Base-by-base conservation (phyloP, 179 eudicot species). In the Spinacia oleracea region DNA sequence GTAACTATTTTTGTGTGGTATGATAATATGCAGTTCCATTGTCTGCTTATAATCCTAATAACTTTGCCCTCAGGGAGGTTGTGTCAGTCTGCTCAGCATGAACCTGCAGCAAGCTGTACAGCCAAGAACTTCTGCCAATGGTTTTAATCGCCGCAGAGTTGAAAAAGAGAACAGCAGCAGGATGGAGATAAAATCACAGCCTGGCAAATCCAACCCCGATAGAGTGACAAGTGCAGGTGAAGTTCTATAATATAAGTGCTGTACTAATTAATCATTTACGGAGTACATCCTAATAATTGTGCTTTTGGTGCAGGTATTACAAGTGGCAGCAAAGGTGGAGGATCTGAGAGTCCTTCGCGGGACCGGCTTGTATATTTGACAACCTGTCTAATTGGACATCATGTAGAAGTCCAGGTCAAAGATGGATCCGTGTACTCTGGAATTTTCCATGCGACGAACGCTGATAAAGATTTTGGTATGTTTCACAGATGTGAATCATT, bases 341-440 rank as follows among this genome's bases (percentile, higher is more conserved):
- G 83, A 34, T 38, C 46, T 76, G 93, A 85, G 68, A 89, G 87
- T 75, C 77, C 87, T 78, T 86, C 91, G 75, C 85, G 81, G 42
- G 99, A 96, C 35, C 89, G 95, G 40, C 85, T 96, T 50, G 85
- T 91, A 67, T 96, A 89, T 84, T 27, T 91, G 80, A 85, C 93
- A 31, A 81, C 98, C 29, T 91, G 95, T 83, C 91, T 94, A 68
- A 87, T 94, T 74, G 99, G 99, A 77, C 97, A 89, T 78, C 92
- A 88, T 55, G 99, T 96, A 79, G 98, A 96, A 80, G 97, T 96
- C 83, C 97, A 94, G 81, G 91, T 96, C 83, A 82, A 86, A 82
- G 91, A 89, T 85, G 99, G 99, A 68, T 91, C 97, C 70, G 82
- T 89, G 42, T 91, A 72, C 81, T 85, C 91, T 75, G 97, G 99